Evolutionary conservation across 176 grass and related monocot species (phyloP).

Genomic region (Paspalum vaginatum): DNA sequence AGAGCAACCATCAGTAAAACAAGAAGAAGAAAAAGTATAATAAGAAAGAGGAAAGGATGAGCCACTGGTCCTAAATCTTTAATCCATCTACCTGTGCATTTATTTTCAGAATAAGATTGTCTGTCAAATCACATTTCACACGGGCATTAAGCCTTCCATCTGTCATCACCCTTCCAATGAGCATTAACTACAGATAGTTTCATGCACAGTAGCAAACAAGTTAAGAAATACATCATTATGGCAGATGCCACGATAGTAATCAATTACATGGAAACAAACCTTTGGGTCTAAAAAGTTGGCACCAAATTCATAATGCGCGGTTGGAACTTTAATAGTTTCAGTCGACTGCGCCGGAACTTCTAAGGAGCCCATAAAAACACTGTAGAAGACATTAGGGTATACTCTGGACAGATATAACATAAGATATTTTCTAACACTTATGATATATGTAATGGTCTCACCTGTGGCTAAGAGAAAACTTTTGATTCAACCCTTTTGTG

Average conservation of each 20-base stretch:
- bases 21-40: not conserved
- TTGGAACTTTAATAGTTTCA: slow-evolving; percentile 90
- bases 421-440: not conserved
- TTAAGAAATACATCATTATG: slow-evolving; percentile 30
- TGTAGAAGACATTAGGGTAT: slow-evolving; percentile 45
- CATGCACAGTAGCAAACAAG: slow-evolving; percentile 24
- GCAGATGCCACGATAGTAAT: slow-evolving; percentile 13
- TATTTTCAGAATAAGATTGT: slow-evolving; percentile 83
- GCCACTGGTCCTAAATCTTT: slow-evolving; percentile 4
- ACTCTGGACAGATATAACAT: slow-evolving; percentile 10
- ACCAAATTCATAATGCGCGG: slow-evolving; percentile 96
- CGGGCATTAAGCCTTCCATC: slow-evolving; percentile 97
- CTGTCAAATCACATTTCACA: slow-evolving; percentile 94
- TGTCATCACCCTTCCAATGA: slow-evolving; percentile 89
- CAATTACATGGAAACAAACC: slow-evolving; percentile 51
- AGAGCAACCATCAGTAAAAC: slow-evolving; percentile 21
- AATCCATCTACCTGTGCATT: slow-evolving; percentile 82
- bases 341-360: slow-evolving; percentile 81
- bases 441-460: slow-evolving; percentile 26
- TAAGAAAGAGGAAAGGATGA: slow-evolving; percentile 17
- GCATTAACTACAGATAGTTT: slow-evolving; percentile 73
- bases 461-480: slow-evolving; percentile 95
- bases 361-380: slow-evolving; percentile 90
- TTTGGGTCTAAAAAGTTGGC: slow-evolving; percentile 97
- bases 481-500: slow-evolving; percentile 86